Base-by-base conservation (phyloP, 2,329 filamentous ascomycete genomes). In the Exophiala phaeomuriformis region DNA sequence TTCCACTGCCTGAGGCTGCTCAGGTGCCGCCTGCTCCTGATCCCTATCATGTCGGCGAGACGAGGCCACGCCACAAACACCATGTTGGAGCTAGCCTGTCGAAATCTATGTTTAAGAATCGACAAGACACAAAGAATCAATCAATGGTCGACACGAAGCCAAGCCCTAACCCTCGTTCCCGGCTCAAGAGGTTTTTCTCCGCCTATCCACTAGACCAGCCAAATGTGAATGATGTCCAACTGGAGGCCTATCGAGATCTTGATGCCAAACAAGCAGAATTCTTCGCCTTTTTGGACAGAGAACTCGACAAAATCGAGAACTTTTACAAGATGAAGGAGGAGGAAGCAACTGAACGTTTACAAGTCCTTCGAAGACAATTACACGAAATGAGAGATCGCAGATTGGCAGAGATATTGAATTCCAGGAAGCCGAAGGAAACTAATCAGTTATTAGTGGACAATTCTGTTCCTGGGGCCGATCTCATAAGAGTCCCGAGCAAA, bases 291-390 rank as follows among this genome's bases (percentile, higher is more conserved):
- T 74, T 98, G 49, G 88, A 96, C 63, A 74, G 74, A 6, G 86
- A 98, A 70, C 75, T 98, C 9, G 77, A 84, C n/a, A 98, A 97
- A 71, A 88, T 98, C 7, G 90, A 98, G 66, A 72, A 75, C 0
- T 98, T 98, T 65, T 97, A 97, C 73, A 83, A 81, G 62, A 73
- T 81, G 61, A 96, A 96, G 66, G 93, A 98, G 66, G 79, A 87
- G 30, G 88, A 96, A 66, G 88, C 91, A 0, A 85, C 82, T 0
- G 74, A 84, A 51, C 81, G 90, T 1, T 73, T 96, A 28, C 72
- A 75, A 0, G 68, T 85, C 3, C 75, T 98, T 44, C 81, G 87
- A 40, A 82, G 90, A 48, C 93, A 98, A 67, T 77, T 98, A 32
- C 90, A 95, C 66, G 86, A 94, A 63, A 95, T 97, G 89, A 81